phyloP scores from a whole-genome alignment of 2,329 filamentous ascomycete species.

The Aspergillus quadrilineatus region DNA sequence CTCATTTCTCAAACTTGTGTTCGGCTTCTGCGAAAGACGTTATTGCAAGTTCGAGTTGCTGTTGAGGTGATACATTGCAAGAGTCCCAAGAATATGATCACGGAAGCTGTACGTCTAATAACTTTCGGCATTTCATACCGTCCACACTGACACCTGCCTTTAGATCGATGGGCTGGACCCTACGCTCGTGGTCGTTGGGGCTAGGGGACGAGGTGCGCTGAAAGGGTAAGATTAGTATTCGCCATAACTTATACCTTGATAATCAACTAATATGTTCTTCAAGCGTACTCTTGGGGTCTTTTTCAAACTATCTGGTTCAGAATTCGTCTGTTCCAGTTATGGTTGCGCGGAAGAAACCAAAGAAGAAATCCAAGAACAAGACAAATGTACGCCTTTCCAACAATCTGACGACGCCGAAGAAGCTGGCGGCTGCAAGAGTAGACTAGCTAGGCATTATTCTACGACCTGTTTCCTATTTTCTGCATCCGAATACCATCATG shows the following conservation, averaged over 20 bases:
- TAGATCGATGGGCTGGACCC: slow-evolving; percentile 86
- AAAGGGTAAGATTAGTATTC: slow-evolving; percentile 69
- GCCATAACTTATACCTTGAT: not conserved
- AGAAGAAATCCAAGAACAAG: slow-evolving; percentile 82
- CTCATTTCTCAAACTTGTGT: slow-evolving; percentile 81
- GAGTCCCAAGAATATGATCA: slow-evolving; percentile 92
- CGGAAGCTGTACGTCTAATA: slow-evolving; percentile 67
- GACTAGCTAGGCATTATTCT: slow-evolving; percentile 52
- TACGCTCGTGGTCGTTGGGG: slow-evolving; percentile 89
- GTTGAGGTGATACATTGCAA: slow-evolving; percentile 98
- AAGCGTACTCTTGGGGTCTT: slow-evolving; percentile 90
- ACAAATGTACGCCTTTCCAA: slow-evolving; percentile 73
- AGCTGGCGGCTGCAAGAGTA: slow-evolving; percentile 70
- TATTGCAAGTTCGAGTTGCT: slow-evolving; percentile 86
- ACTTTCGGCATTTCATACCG: not conserved
- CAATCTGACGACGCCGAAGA: slow-evolving; percentile 71
- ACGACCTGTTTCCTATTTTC: slow-evolving; percentile 1
- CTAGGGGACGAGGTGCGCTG: slow-evolving; percentile 82
- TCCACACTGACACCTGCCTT: slow-evolving; percentile 16
- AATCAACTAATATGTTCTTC: slow-evolving; percentile 5
- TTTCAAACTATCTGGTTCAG: slow-evolving; percentile 95
- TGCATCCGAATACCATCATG: slow-evolving; percentile 8
- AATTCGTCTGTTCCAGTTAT: slow-evolving; percentile 97
- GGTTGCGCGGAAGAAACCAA: slow-evolving; percentile 87
- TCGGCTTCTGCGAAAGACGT: slow-evolving; percentile 84